Evolutionary conservation across 2,329 filamentous ascomycete genomes (phyloP).

Genomic region (Alternaria sp.): DNA sequence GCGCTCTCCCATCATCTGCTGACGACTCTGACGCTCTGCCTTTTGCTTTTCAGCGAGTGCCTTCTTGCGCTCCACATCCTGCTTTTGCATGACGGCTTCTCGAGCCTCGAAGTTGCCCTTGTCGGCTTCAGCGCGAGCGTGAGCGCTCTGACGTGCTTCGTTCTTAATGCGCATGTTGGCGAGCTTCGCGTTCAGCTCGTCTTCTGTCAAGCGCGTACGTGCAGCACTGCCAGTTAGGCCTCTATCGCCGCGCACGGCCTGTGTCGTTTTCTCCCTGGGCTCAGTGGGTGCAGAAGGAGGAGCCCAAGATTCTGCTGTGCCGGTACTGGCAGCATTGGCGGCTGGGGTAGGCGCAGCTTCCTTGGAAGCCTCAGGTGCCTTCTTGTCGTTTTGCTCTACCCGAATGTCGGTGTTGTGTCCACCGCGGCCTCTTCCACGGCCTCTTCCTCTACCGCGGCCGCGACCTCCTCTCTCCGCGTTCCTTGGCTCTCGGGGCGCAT

Average conservation of each 20-base stretch:
- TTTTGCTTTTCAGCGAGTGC: slow-evolving; percentile 48
- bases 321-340: slow-evolving; percentile 14
- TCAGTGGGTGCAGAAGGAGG: slow-evolving; percentile 31
- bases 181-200: slow-evolving; percentile 68
- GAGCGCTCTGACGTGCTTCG: slow-evolving; percentile 65
- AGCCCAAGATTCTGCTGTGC: slow-evolving; percentile 22
- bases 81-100: slow-evolving; percentile 66
- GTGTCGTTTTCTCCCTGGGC: slow-evolving; percentile 35
- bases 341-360: slow-evolving; percentile 33
- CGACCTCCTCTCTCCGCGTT: slow-evolving; percentile 42
- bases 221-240: slow-evolving; percentile 46
- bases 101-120: slow-evolving; percentile 69
- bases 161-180: slow-evolving; percentile 69
- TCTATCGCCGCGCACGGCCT: slow-evolving; percentile 47
- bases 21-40: slow-evolving; percentile 61
- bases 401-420: slow-evolving; percentile 27
- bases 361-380: slow-evolving; percentile 28
- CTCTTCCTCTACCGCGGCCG: slow-evolving; percentile 38
- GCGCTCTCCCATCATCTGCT: slow-evolving; percentile 68
- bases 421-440: slow-evolving; percentile 36
- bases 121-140: slow-evolving; percentile 73
- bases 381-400: slow-evolving; percentile 25
- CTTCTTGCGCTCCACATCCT: slow-evolving; percentile 55
- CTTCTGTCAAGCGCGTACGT: slow-evolving; percentile 64
- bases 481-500: slow-evolving; percentile 39